Percentiles rank a stretch among this genome's conserved stretches.
These are phyloP conservation scores for Pholiota adiposa DNA, from an alignment of 1,284 basidiomycete species.

Conservation along the genomic window DNA sequence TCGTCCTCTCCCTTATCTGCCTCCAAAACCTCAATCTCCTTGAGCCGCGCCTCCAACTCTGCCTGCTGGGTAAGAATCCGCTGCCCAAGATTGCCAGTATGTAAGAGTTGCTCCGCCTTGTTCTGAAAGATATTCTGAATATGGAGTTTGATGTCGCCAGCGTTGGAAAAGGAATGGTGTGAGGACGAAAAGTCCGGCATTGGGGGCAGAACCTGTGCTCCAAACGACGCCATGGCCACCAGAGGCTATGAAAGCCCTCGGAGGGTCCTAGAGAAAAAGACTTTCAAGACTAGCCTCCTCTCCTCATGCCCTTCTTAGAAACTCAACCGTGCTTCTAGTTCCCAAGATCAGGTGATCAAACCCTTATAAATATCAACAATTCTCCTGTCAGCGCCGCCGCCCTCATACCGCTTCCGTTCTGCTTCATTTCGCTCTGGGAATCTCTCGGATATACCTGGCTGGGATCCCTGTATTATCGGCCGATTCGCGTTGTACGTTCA, in stretches of 20 bases:
- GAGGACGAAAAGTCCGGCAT: constrained; percentile 41
- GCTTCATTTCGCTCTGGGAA: not conserved
- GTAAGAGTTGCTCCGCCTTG: constrained; percentile 90
- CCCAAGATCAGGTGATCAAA: constrained; percentile 20
- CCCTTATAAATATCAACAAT: not conserved
- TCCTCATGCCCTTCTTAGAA: constrained; percentile 20
- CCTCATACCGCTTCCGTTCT: not conserved
- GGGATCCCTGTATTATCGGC: too few species aligned
- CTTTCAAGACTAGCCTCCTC: constrained; percentile 6
- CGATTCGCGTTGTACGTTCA: too few species aligned
- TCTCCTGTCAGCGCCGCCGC: not conserved
- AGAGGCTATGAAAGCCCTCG: constrained; percentile 22
- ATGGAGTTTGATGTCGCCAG: constrained; percentile 72
- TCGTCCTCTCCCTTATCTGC: constrained; percentile 61
- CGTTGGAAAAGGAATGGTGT: constrained; percentile 45
- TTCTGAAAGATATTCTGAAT: constrained; percentile 83
- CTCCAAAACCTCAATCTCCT: constrained; percentile 74
- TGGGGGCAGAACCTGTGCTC: constrained; percentile 31
- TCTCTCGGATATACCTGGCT: too few species aligned
- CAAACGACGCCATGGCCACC: constrained; percentile 32
- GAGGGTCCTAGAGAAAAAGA: constrained; percentile 17
- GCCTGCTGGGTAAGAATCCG: constrained; percentile 89
- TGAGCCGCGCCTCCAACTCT: constrained; percentile 87
- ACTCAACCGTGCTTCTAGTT: constrained; percentile 20
- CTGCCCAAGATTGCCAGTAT: constrained; percentile 89